These are phyloP conservation scores for Calonectria crousiana DNA, from an alignment of 2,329 filamentous ascomycete species.

Conservation along the genomic window DNA sequence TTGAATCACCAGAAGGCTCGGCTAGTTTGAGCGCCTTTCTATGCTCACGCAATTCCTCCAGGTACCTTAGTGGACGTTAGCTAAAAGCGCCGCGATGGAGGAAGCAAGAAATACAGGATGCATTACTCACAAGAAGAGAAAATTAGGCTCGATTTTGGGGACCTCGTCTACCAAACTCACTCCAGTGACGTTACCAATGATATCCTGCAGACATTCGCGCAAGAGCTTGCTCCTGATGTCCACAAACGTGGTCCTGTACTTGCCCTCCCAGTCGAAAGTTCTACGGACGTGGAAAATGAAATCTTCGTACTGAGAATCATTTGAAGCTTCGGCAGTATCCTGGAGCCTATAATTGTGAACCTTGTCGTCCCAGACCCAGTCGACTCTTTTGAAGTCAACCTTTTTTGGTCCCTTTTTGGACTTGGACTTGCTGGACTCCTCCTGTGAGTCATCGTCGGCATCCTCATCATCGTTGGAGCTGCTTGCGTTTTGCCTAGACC, in stretches of 20 bases:
- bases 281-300: conserved; percentile 87
- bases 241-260: conserved; percentile 78
- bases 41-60: conserved; percentile 78
- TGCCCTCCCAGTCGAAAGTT: conserved; percentile 87
- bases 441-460: neutral
- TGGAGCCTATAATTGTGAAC: conserved; percentile 67
- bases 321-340: conserved; percentile 60
- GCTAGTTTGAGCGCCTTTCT: conserved; percentile 74
- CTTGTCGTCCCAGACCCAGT: conserved; percentile 65
- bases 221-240: conserved; percentile 89
- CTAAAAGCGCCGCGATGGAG: neutral
- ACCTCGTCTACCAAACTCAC: conserved; percentile 85
- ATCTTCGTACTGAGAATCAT: conserved; percentile 75
- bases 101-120: neutral
- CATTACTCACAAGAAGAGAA: conserved; percentile 71
- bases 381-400: conserved; percentile 63
- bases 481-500: neutral
- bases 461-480: conserved; percentile 14
- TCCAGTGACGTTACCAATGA: conserved; percentile 56
- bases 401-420: conserved; percentile 35
- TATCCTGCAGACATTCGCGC: conserved; percentile 68
- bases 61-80: conserved; percentile 65
- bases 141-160: conserved; percentile 78
- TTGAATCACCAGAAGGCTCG: conserved; percentile 60
- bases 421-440: conserved; percentile 29